Evolutionary conservation across 495 filamentous ascomycete species (phyloP), one percentile per base, ranked within the genome.

Genomic region (Penicillium soppii): DNA sequence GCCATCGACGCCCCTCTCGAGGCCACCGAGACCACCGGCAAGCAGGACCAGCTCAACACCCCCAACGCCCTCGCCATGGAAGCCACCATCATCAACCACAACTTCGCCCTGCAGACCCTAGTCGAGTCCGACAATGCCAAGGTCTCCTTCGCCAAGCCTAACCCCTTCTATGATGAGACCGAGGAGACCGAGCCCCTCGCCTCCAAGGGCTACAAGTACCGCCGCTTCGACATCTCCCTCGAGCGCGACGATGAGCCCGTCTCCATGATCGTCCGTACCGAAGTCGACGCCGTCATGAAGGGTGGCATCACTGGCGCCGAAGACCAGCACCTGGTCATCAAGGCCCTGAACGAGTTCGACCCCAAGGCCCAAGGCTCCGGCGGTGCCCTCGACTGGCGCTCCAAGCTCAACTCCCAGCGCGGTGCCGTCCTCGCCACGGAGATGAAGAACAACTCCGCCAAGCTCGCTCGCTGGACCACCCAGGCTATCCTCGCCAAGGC

Each of bases 361-460:
- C 88, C 80, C 81, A 96, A 96, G 75, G 94, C 95, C 8, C 92
- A 94, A 62, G 94, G 94, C 47, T 88, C 88, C 55, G 92, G 94
- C 54, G 89, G 90, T 48, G 95, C 94, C 35, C 77, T 97, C 22
- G 92, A 98, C 79, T 98, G 94, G 94, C 83, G 92, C 63, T 83
- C 82, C 50, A 98, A 97, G 81, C 83, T 98, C 41, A 86, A 84
- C 47, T 88, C 86, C 53, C 91, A 96, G 76, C 84, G 94, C 51
- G 94, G 94, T 79, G 94, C 94, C 22, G 92, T 97, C 25, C 87
- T 98, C 13, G 94, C 94, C 16, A 98, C 94, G n/a, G 94, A 77
- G 64, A 98, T 98, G 94, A 98, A 98, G 86, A 98, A 98, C 82
- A 98, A 98, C 80, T 89, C 84, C 63, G 92, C 88, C 83, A 98